Conservation (phyloP, 2,329 filamentous ascomycete species). For the Amphichorda felina region DNA sequence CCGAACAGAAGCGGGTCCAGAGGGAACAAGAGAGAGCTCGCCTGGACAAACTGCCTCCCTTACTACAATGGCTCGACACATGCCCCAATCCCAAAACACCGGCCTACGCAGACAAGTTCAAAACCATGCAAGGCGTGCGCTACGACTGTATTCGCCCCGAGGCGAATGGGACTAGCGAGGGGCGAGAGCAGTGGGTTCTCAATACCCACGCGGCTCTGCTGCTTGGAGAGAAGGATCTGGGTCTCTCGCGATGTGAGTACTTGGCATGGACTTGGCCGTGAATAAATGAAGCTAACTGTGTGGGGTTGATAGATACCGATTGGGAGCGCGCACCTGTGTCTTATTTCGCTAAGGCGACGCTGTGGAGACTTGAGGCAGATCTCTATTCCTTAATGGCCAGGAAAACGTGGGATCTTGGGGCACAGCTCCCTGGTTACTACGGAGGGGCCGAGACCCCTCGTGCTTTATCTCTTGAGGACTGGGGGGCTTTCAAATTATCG, state of each 20-base stretch:
- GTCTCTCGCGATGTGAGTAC: slow-evolving; percentile 45
- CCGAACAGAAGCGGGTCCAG: slow-evolving; percentile 34
- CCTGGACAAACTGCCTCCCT: slow-evolving; percentile 44
- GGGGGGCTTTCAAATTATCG: slow-evolving; percentile 33
- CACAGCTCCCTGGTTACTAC: slow-evolving; percentile 40
- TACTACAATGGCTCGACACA: slow-evolving; percentile 48
- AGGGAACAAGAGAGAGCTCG: slow-evolving; percentile 43
- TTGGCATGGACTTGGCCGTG: neutral
- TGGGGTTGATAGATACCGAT: slow-evolving; percentile 32
- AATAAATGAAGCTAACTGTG: neutral
- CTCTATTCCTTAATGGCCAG: slow-evolving; percentile 42
- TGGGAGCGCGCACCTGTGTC: slow-evolving; percentile 47
- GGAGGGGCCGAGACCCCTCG: slow-evolving; percentile 30
- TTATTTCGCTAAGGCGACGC: slow-evolving; percentile 38
- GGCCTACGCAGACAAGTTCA: slow-evolving; percentile 41
- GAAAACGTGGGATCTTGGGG: slow-evolving; percentile 38
- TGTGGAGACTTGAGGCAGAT: slow-evolving; percentile 48
- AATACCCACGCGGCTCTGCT: slow-evolving; percentile 53
- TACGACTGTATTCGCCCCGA: slow-evolving; percentile 50
- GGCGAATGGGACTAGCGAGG: slow-evolving; percentile 37
- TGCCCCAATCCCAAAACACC: slow-evolving; percentile 37
- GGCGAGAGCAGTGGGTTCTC: slow-evolving; percentile 55
- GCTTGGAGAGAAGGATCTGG: slow-evolving; percentile 51
- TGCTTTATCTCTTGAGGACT: slow-evolving; percentile 27
- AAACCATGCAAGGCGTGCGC: slow-evolving; percentile 45